phyloP scores from a whole-genome alignment of 2,329 filamentous ascomycete genomes.

The Dendrostoma leiphaemia region DNA sequence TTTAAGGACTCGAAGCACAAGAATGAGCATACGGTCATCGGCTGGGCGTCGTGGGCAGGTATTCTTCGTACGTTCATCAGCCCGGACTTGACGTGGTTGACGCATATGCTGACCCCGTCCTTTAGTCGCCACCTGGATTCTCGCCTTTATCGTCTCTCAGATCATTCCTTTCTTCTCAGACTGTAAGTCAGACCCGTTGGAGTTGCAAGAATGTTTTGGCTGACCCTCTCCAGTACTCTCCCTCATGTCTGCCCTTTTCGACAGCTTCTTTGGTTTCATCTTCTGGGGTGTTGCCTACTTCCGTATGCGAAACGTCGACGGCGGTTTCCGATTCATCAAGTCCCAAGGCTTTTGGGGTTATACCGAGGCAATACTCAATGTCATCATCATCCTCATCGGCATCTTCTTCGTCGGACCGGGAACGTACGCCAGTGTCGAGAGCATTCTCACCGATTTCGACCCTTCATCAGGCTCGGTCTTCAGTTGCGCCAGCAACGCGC shows the following conservation, averaged over 20 bases:
- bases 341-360: slow-evolving; percentile 50
- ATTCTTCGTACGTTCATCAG: slow-evolving; percentile 67
- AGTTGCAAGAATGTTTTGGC: background rate
- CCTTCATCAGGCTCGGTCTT: slow-evolving; percentile 65
- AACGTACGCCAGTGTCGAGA: slow-evolving; percentile 76
- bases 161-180: slow-evolving; percentile 93
- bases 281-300: slow-evolving; percentile 87
- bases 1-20: slow-evolving; percentile 80
- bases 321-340: slow-evolving; percentile 50
- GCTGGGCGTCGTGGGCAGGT: slow-evolving; percentile 75
- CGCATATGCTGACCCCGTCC: slow-evolving; percentile 6
- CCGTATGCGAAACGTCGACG: slow-evolving; percentile 68
- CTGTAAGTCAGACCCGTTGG: slow-evolving; percentile 44
- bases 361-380: slow-evolving; percentile 63
- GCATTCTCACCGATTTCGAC: slow-evolving; percentile 71
- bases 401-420: slow-evolving; percentile 79
- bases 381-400: slow-evolving; percentile 70
- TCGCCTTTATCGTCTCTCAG: slow-evolving; percentile 89
- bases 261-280: slow-evolving; percentile 93
- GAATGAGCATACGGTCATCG: slow-evolving; percentile 74
- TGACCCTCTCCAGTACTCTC: slow-evolving; percentile 49
- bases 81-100: too few relatives aligned
- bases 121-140: slow-evolving; percentile 67
- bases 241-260: slow-evolving; percentile 83
- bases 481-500: slow-evolving; percentile 67